phyloP scores from a whole-genome alignment of 2,329 filamentous ascomycete genomes.

The Trichoderma breve region DNA sequence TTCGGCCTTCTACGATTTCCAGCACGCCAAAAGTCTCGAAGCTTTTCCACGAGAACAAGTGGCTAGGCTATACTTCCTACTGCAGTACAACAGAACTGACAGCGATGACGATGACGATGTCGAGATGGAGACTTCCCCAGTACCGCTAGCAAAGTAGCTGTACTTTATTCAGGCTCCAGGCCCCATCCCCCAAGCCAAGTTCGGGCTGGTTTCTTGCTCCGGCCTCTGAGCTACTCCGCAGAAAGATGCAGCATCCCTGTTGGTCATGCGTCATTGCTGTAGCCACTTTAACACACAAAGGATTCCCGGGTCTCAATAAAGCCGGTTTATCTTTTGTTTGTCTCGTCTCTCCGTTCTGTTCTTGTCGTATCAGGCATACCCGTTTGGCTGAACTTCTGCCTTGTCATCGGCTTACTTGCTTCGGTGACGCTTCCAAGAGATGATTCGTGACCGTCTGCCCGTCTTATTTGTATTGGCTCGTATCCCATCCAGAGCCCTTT shows the following conservation, averaged over 20 bases:
- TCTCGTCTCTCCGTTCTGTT: neutral
- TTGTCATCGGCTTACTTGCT: neutral
- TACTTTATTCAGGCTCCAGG: neutral
- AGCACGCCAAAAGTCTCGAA: neutral
- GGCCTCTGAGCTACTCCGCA: neutral
- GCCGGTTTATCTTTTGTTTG: conserved; percentile 2
- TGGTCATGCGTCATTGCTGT: conserved; percentile 19
- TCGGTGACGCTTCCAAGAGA: neutral
- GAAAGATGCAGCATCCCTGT: conserved; percentile 12
- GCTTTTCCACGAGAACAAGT: neutral
- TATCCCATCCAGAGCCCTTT: neutral
- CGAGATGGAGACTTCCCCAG: neutral
- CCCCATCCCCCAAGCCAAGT: neutral
- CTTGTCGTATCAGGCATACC: neutral
- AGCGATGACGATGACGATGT: neutral
- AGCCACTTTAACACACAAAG: conserved; percentile 21
- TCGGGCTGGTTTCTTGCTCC: neutral
- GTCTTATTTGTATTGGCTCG: neutral
- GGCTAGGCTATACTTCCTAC: neutral
- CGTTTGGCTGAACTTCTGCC: neutral
- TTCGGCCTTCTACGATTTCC: neutral
- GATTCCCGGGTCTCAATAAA: neutral
- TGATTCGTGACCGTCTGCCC: neutral
- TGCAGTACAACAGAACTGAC: neutral
- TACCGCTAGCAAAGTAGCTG: neutral